Percentiles rank a stretch among this genome's conserved stretches.
These are phyloP conservation scores for Phytophthora podocarpi DNA, from an alignment of 352 stramenopile species.

Conservation along the genomic window DNA sequence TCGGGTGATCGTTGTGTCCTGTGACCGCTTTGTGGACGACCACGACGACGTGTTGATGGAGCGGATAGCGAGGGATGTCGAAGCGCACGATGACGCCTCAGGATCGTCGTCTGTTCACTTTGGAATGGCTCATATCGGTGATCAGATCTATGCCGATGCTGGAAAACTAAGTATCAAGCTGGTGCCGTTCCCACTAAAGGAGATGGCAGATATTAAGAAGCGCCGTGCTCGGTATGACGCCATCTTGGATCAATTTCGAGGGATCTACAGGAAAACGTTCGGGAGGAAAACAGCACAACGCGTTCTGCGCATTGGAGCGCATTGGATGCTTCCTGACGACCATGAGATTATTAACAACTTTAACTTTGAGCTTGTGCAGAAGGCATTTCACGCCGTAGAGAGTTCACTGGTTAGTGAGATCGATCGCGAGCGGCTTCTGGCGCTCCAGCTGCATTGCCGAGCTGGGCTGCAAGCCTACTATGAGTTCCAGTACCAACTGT, in stretches of 20 bases:
- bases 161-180: constrained; percentile 39
- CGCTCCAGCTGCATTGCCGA: constrained; percentile 56
- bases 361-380: constrained; percentile 50
- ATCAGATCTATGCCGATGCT: constrained; percentile 66
- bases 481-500: constrained; percentile 77
- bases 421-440: constrained; percentile 32
- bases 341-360: constrained; percentile 84
- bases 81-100: constrained; percentile 39
- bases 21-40: constrained; percentile 68
- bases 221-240: constrained; percentile 18
- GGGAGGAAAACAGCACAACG: constrained; percentile 49
- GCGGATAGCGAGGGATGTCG: constrained; percentile 41
- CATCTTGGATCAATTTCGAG: constrained; percentile 49
- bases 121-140: constrained; percentile 58
- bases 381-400: constrained; percentile 19
- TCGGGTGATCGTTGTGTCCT: constrained; percentile 55
- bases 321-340: constrained; percentile 85
- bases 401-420: neutral
- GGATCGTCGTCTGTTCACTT: constrained; percentile 41
- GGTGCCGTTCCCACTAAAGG: constrained; percentile 23
- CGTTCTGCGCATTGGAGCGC: constrained; percentile 63
- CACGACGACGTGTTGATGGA: constrained; percentile 54
- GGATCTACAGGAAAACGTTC: constrained; percentile 63
- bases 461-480: constrained; percentile 65
- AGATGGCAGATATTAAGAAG: constrained; percentile 23